phyloP scores from a whole-genome alignment of 208 protist species.

The Spongospora subterranea region DNA sequence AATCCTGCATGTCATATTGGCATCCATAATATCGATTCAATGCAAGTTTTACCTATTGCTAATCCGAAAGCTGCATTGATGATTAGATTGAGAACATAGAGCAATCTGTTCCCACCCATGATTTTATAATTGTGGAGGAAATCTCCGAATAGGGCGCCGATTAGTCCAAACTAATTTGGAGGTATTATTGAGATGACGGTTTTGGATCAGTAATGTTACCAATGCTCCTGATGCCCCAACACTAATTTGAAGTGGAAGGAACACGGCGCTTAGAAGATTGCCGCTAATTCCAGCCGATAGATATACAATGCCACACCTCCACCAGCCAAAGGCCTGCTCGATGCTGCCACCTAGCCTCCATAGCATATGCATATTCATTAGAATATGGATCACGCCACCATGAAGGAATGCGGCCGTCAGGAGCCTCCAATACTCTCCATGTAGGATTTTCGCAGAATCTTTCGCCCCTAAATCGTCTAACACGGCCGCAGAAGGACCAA shows the following conservation, averaged over 20 bases:
- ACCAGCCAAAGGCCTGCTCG: constrained; percentile 16
- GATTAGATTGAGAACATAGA: constrained; percentile 8
- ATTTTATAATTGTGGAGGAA: constrained; percentile 13
- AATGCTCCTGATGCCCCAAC: constrained; percentile 55
- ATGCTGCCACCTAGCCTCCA: neutral
- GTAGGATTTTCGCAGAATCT: neutral
- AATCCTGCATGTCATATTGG: too few species aligned
- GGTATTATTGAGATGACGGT: neutral
- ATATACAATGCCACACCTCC: neutral
- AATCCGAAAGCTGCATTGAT: neutral
- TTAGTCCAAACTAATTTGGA: neutral
- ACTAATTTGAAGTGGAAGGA: constrained; percentile 41
- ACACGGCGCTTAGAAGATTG: constrained; percentile 21
- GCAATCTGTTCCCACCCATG: neutral
- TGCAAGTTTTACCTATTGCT: neutral
- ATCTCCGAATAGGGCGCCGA: constrained; percentile 16
- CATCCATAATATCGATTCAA: too few species aligned
- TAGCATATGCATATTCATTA: constrained; percentile 13
- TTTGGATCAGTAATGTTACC: neutral
- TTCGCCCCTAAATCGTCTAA: constrained; percentile 53
- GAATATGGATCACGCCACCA: constrained; percentile 4
- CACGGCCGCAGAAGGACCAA: constrained; percentile 21
- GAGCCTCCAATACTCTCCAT: constrained; percentile 32
- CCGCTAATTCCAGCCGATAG: constrained; percentile 28
- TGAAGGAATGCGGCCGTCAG: constrained; percentile 42